phyloP scores from a whole-genome alignment of 2,329 filamentous ascomycete species.

The Trichothecium roseum region DNA sequence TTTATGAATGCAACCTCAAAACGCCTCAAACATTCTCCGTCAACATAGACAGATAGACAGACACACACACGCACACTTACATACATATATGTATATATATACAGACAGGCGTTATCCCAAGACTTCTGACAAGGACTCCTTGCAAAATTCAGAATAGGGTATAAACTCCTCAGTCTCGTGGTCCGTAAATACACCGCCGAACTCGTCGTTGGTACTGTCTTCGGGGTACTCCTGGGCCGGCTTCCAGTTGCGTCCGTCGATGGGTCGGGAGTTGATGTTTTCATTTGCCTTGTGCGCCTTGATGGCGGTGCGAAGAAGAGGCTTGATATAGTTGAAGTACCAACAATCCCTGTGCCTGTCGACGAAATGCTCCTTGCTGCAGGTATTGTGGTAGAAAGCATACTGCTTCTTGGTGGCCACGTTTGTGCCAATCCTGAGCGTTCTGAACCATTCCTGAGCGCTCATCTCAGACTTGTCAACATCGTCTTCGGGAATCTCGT shows the following conservation, averaged over 20 bases:
- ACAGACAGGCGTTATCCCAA: background rate
- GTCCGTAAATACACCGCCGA: constrained; percentile 6
- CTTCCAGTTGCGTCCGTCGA: constrained; percentile 11
- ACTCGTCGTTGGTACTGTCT: constrained; percentile 1
- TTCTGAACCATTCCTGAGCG: constrained; percentile 7
- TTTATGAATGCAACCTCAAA: no score
- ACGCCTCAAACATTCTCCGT: no score
- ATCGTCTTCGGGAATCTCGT: background rate
- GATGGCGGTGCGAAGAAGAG: constrained; percentile 4
- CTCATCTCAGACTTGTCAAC: no score
- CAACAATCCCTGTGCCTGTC: constrained; percentile 10
- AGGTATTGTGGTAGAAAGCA: constrained; percentile 14
- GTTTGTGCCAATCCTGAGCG: constrained; percentile 11
- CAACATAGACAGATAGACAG: no score
- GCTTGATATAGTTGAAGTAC: constrained; percentile 9
- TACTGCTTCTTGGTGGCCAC: constrained; percentile 11
- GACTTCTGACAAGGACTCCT: background rate
- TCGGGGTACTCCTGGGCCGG: constrained; percentile 5
- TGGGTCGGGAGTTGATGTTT: constrained; percentile 5
- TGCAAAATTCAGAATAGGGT: constrained; percentile 2
- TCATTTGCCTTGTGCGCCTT: background rate
- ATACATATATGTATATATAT: no score
- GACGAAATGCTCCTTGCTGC: constrained; percentile 11
- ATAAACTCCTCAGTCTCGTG: constrained; percentile 1
- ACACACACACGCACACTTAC: no score